Percentiles rank a stretch among this genome's conserved stretches.
Conservation (phyloP, 495 filamentous ascomycete species). For the Collariella sp. region DNA sequence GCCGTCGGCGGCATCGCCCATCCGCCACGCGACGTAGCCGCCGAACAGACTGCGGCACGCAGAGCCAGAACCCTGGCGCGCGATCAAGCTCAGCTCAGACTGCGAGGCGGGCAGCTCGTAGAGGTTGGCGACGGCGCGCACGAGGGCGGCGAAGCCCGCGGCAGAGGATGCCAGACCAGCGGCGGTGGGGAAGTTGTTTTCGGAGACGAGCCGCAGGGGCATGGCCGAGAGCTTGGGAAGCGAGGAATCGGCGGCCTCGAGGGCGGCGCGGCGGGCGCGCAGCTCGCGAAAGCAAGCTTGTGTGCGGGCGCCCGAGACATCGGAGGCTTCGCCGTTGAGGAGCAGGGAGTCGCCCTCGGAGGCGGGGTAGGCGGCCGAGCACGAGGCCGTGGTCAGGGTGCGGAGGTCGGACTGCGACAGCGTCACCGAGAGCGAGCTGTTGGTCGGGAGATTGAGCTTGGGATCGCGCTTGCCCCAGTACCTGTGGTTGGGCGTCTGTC, state of each 20-base stretch:
- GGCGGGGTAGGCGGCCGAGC: conserved; percentile 62
- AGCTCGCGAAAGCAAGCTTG: conserved; percentile 86
- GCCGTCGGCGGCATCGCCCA: conserved; percentile 62
- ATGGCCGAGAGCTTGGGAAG: conserved; percentile 67
- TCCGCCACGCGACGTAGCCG: conserved; percentile 91
- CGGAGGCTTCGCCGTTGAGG: conserved; percentile 74
- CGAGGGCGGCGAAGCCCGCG: conserved; percentile 90
- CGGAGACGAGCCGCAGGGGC: conserved; percentile 73
- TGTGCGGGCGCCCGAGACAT: conserved; percentile 77
- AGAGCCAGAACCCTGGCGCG: conserved; percentile 89
- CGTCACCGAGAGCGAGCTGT: conserved; percentile 92
- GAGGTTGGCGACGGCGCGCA: conserved; percentile 84
- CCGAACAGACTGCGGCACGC: conserved; percentile 89
- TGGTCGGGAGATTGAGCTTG: conserved; percentile 90
- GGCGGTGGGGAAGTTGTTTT: conserved; percentile 98
- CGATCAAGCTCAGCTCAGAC: conserved; percentile 74
- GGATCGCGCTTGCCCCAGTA: conserved; percentile 98
- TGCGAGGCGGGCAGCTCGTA: conserved; percentile 74
- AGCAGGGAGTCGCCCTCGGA: conserved; percentile 59
- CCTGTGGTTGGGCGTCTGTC: conserved; percentile 35
- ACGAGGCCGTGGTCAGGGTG: conserved; percentile 92
- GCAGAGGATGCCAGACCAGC: conserved; percentile 91
- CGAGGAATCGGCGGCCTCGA: conserved; percentile 62
- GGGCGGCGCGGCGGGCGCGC: conserved; percentile 59
- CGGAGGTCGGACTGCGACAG: conserved; percentile 89